Conservation (phyloP, 768 basidiomycete species). For the Xerocomellus chrysenteron region DNA sequence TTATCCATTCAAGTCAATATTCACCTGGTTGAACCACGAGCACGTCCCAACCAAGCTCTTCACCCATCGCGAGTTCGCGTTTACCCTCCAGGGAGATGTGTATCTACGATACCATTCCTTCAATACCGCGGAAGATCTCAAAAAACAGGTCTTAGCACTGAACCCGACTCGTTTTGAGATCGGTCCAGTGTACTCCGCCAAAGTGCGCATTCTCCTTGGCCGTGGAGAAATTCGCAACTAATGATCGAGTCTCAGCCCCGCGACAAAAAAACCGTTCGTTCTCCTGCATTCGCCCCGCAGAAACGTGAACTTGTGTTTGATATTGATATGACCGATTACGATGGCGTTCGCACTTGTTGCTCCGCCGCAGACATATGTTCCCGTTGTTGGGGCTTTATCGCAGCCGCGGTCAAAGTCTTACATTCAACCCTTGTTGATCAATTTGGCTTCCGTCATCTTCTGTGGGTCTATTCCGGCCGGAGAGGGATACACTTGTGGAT, state of each 20-base stretch:
- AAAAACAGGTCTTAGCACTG: constrained; percentile 79
- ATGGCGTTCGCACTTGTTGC: constrained; percentile 93
- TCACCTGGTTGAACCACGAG: constrained; percentile 93
- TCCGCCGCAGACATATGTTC: constrained; percentile 87
- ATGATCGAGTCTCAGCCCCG: constrained; percentile 55
- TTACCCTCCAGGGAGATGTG: constrained; percentile 82
- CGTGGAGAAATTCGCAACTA: background rate
- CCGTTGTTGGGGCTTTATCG: constrained; percentile 94
- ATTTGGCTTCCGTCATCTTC: constrained; percentile 85
- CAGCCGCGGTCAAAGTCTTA: constrained; percentile 85
- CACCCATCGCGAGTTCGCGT: constrained; percentile 93
- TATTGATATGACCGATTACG: constrained; percentile 99
- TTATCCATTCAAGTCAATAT: constrained; percentile 94
- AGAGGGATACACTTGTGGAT: constrained; percentile 99
- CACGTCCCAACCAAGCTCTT: constrained; percentile 77
- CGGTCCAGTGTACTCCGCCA: constrained; percentile 86
- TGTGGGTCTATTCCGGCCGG: constrained; percentile 99
- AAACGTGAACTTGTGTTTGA: constrained; percentile 96
- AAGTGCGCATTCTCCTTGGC: constrained; percentile 52
- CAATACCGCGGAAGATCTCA: constrained; percentile 79
- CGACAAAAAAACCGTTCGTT: constrained; percentile 81
- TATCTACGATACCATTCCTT: constrained; percentile 81
- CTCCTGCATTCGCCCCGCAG: constrained; percentile 66
- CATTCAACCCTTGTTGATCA: constrained; percentile 79
- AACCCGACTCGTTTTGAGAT: constrained; percentile 97